Percentiles rank a stretch among this genome's conserved stretches.
These are phyloP conservation scores for Amylostereum chailletii DNA, from an alignment of 1,284 basidiomycete species.

Conservation along the genomic window DNA sequence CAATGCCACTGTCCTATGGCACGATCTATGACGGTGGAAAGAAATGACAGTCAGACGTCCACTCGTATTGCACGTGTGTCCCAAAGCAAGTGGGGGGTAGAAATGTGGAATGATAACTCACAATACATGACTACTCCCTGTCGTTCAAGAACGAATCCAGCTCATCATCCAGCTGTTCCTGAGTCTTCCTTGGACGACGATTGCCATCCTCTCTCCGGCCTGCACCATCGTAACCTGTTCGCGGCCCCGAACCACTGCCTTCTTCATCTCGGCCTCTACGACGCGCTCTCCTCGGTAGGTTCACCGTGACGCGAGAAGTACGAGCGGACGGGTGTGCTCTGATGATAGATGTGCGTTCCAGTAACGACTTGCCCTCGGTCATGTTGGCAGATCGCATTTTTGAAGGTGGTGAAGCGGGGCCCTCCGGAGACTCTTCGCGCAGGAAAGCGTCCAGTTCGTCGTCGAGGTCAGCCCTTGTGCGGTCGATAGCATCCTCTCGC, in stretches of 20 bases:
- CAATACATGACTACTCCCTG: conserved; percentile 6
- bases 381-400: conserved; percentile 63
- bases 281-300: conserved; percentile 31
- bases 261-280: conserved; percentile 1
- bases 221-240: conserved; percentile 15
- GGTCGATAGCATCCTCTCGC: conserved; percentile 23
- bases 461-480: conserved; percentile 35
- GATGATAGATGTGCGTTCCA: conserved; percentile 45
- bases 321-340: conserved; percentile 20
- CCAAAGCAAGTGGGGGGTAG: too few species aligned
- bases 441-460: conserved; percentile 61
- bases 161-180: conserved; percentile 69
- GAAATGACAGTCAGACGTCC: too few species aligned
- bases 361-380: conserved; percentile 36
- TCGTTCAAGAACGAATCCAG: conserved; percentile 65
- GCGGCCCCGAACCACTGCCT: not conserved
- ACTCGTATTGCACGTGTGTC: too few species aligned
- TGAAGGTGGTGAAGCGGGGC: conserved; percentile 38
- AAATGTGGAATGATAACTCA: too few species aligned
- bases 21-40: too few species aligned
- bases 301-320: conserved; percentile 34
- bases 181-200: conserved; percentile 40
- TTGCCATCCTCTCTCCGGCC: conserved; percentile 21
- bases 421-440: conserved; percentile 29
- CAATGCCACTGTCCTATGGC: too few species aligned